phyloP scores from a whole-genome alignment of 2,329 filamentous ascomycete genomes.

The Colletotrichum melonis region DNA sequence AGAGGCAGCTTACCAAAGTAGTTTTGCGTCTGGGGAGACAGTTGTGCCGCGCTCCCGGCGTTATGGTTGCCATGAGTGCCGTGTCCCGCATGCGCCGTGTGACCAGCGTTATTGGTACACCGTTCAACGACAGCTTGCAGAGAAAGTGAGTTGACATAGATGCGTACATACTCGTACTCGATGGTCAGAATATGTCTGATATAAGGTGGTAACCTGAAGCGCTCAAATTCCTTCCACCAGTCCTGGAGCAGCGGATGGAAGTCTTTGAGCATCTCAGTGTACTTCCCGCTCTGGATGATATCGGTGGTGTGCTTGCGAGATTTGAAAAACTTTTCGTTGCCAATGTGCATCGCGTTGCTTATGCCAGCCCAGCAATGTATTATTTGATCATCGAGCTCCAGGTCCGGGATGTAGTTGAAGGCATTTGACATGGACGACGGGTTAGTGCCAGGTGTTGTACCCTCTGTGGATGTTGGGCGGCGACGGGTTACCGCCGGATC shows the following conservation, averaged over 20 bases:
- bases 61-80: conserved; percentile 46
- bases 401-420: conserved; percentile 75
- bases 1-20: conserved; percentile 74
- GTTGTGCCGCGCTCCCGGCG: conserved; percentile 52
- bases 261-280: conserved; percentile 82
- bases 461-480: conserved; percentile 63
- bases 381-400: conserved; percentile 75
- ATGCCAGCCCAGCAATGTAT: conserved; percentile 96
- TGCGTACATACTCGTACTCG: conserved; percentile 94
- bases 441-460: conserved; percentile 70
- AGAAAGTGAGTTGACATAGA: conserved; percentile 94
- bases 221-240: conserved; percentile 86
- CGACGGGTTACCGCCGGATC: conserved; percentile 67
- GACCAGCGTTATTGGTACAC: conserved; percentile 80
- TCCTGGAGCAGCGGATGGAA: conserved; percentile 82
- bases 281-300: conserved; percentile 87
- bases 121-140: conserved; percentile 95
- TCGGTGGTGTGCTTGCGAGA: conserved; percentile 89
- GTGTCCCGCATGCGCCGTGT: conserved; percentile 47
- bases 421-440: conserved; percentile 65
- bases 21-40: conserved; percentile 73
- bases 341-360: conserved; percentile 90
- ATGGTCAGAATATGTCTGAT: conserved; percentile 85
- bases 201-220: conserved; percentile 74
- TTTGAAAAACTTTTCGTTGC: conserved; percentile 88